A percentile compares a stretch with the other conserved stretches of the same genome.
These are phyloP conservation scores for Beauveria asiatica DNA, from an alignment of 2,329 filamentous ascomycete genomes.

Conservation along the genomic window DNA sequence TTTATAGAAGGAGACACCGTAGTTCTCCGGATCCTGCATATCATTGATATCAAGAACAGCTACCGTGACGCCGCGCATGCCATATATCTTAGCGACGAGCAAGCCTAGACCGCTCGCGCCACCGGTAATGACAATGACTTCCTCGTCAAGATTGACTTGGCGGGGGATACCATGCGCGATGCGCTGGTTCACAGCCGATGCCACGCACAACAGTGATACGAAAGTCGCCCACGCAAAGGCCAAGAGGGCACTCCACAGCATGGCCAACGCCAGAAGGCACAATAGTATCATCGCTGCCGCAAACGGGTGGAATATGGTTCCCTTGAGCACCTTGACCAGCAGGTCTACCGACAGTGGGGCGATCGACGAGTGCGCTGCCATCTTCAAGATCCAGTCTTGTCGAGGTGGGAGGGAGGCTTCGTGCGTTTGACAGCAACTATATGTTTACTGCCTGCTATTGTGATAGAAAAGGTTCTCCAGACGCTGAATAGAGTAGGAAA, in stretches of 20 bases:
- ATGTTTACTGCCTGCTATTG: neutral
- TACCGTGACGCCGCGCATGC: slow-evolving; percentile 83
- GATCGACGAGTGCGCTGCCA: slow-evolving; percentile 30
- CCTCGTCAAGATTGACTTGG: slow-evolving; percentile 70
- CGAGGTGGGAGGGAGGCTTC: too few relatives aligned
- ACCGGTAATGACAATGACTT: slow-evolving; percentile 91
- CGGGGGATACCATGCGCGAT: slow-evolving; percentile 72
- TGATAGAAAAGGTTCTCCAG: neutral
- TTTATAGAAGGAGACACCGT: slow-evolving; percentile 68
- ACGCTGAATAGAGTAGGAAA: neutral
- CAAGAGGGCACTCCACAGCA: slow-evolving; percentile 52
- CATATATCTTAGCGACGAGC: slow-evolving; percentile 84
- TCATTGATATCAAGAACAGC: slow-evolving; percentile 77
- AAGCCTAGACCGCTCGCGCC: slow-evolving; percentile 79
- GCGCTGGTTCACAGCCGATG: slow-evolving; percentile 58
- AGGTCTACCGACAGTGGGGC: slow-evolving; percentile 64
- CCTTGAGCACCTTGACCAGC: slow-evolving; percentile 63
- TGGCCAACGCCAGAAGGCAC: slow-evolving; percentile 73
- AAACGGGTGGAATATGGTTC: slow-evolving; percentile 80
- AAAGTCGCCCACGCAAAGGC: slow-evolving; percentile 63
- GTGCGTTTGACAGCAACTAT: neutral
- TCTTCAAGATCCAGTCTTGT: neutral
- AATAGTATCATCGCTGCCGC: slow-evolving; percentile 82
- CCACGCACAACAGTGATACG: slow-evolving; percentile 55
- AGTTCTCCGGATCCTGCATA: slow-evolving; percentile 57